These are phyloP conservation scores for Xylaria telfairii DNA, from an alignment of 495 filamentous ascomycete genomes.

Conservation along the genomic window DNA sequence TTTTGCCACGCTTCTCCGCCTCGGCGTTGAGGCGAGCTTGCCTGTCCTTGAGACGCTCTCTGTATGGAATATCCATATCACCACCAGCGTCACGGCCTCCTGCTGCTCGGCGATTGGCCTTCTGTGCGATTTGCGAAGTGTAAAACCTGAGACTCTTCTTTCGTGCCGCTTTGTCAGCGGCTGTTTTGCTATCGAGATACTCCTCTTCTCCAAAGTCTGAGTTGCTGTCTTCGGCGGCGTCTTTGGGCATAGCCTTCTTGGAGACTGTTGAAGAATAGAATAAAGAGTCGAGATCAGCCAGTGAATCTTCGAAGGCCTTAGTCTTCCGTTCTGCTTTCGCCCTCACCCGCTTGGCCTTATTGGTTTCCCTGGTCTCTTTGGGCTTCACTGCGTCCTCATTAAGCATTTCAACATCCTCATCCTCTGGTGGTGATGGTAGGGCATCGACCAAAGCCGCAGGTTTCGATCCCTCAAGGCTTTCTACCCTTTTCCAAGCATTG, in stretches of 20 bases:
- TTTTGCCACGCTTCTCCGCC: conserved; percentile 81
- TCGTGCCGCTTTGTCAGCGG: conserved; percentile 80
- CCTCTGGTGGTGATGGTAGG: conserved; percentile 46
- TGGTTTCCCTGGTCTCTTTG: conserved; percentile 37
- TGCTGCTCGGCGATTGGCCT: conserved; percentile 81
- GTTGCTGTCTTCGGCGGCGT: conserved; percentile 49
- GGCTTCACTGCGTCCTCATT: conserved; percentile 35
- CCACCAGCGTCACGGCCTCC: conserved; percentile 85
- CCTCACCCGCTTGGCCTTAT: conserved; percentile 49
- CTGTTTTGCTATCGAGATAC: conserved; percentile 53
- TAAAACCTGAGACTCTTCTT: conserved; percentile 95
- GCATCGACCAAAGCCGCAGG: conserved; percentile 23
- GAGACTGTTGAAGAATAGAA: conserved; percentile 49
- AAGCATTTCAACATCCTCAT: conserved; percentile 40
- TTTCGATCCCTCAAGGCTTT: conserved; percentile 56
- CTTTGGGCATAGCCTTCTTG: conserved; percentile 41
- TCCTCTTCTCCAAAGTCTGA: conserved; percentile 74
- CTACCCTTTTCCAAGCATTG: conserved; percentile 78
- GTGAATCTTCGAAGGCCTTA: conserved; percentile 51
- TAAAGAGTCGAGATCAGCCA: conserved; percentile 54
- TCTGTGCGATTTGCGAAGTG: conserved; percentile 93
- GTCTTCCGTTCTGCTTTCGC: conserved; percentile 37
- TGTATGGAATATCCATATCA: conserved; percentile 88
- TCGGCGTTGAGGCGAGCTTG: conserved; percentile 83
- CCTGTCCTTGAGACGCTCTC: conserved; percentile 84